Conservation (phyloP, 2,329 filamentous ascomycete species). For the Aspergillus pseudonomiae region DNA sequence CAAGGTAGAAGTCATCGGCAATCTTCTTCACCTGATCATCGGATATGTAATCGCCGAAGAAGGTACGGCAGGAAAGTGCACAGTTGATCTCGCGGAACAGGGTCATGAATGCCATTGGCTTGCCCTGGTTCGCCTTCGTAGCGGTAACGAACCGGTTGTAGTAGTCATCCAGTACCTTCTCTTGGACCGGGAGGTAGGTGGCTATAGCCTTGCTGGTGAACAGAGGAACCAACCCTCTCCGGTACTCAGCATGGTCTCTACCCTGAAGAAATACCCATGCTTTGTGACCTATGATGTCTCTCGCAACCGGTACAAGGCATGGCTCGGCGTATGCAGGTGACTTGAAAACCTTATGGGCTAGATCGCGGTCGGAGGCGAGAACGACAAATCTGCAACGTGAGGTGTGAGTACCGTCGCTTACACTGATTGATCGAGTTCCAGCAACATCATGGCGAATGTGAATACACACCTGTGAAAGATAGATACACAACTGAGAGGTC, state of each 20-base stretch:
- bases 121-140: conserved; percentile 66
- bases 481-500: conserved; percentile 87
- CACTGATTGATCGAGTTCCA: background rate
- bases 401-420: background rate
- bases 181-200: conserved; percentile 83
- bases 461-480: conserved; percentile 84
- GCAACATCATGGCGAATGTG: background rate
- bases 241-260: conserved; percentile 84
- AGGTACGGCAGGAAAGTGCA: conserved; percentile 84
- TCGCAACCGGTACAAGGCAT: conserved; percentile 83
- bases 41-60: conserved; percentile 87
- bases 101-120: conserved; percentile 78
- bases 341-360: conserved; percentile 90
- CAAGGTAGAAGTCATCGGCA: conserved; percentile 87
- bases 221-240: conserved; percentile 83
- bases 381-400: conserved; percentile 72
- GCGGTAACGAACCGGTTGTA: conserved; percentile 73
- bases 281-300: conserved; percentile 80
- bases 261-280: conserved; percentile 95
- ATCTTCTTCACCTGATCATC: conserved; percentile 86
- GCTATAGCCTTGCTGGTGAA: conserved; percentile 86
- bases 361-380: conserved; percentile 84
- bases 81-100: conserved; percentile 88
- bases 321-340: conserved; percentile 83
- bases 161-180: conserved; percentile 79